Base-by-base conservation (phyloP, 768 basidiomycete species). In the Kwoniella sp. region DNA sequence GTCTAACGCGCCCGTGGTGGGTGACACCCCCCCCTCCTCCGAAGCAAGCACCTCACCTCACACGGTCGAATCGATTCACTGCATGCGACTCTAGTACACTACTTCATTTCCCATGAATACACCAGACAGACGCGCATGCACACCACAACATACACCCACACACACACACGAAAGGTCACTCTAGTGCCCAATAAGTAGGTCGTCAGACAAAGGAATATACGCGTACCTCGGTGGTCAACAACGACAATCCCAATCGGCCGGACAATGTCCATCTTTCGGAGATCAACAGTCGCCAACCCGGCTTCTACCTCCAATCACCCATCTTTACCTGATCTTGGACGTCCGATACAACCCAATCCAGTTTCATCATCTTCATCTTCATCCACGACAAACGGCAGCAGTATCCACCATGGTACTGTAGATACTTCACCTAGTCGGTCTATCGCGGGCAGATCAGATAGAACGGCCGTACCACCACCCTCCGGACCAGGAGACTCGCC, bases 181-280 rank as follows among this genome's bases (percentile, higher is more conserved):
- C 13, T 13, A 13, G 33, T 33, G 33, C 7, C 13, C 7, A 33
- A 33, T 5, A 33, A 13, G 33, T 33, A 5, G 13, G 33, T 33
- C 33, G 13, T 33, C 29, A 27, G 52, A 33, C 27, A 53, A 30
- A 33, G 29, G 52, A 19, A 27, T 44, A 44, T 13, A 33, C 46
- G 46, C 46, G 19, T 22, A 47, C 46, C 46, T 47, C 22, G 19
- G 46, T 17, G 7, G 22, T 55, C 21, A n/a, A 33, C 27, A 17
- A 52, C 26, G 17, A 52, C 50, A 17, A 19, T 19, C 3, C 50
- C 25, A 29, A 36, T 37, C 55, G 13, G 22, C 37, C 36, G 2
- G 21, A 19, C 37, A 36, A 62, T 62, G 60, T n/a, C 60, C 27
- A 55, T 62, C 53, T 55, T 62, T 50, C 60, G 60, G n/a, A 46